phyloP scores from a whole-genome alignment of 2,329 filamentous ascomycete species.

The Monilinia laxa region DNA sequence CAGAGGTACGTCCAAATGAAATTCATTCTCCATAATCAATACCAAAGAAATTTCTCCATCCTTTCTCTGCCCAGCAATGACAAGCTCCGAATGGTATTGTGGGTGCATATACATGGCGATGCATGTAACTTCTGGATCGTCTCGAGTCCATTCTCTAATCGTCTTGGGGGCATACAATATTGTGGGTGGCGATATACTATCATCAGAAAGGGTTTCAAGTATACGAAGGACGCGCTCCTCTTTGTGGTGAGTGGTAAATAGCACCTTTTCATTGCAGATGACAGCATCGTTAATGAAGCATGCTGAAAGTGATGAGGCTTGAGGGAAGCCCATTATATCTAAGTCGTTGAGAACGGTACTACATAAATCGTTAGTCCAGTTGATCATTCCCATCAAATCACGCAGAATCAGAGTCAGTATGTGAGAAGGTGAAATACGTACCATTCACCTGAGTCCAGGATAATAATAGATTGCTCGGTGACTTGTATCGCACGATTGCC shows the following conservation, averaged over 20 bases:
- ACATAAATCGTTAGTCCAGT: not conserved
- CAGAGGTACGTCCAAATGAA: not conserved
- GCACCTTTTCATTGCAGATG: conserved; percentile 30
- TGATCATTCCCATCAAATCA: not conserved
- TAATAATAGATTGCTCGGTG: conserved; percentile 46
- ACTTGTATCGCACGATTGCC: conserved; percentile 51
- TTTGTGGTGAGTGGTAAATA: conserved; percentile 33
- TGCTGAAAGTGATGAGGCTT: conserved; percentile 27
- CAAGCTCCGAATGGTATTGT: not conserved
- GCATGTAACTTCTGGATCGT: conserved; percentile 10
- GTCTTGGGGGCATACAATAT: not conserved
- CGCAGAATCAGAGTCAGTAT: not conserved
- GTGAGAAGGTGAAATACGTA: conserved; percentile 25
- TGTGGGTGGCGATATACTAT: not conserved
- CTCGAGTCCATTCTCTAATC: not conserved
- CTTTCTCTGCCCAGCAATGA: not conserved
- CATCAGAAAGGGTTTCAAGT: conserved; percentile 5
- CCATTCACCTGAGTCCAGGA: conserved; percentile 27
- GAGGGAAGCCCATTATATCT: conserved; percentile 14
- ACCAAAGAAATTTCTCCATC: conserved; percentile 1
- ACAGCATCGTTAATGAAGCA: conserved; percentile 32
- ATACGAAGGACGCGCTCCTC: conserved; percentile 17
- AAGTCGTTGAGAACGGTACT: conserved; percentile 9
- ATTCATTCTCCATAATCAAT: not conserved
- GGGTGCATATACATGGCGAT: not conserved